Evolutionary conservation across 2,329 filamentous ascomycete genomes (phyloP).

Genomic region (Fusarium sp.): DNA sequence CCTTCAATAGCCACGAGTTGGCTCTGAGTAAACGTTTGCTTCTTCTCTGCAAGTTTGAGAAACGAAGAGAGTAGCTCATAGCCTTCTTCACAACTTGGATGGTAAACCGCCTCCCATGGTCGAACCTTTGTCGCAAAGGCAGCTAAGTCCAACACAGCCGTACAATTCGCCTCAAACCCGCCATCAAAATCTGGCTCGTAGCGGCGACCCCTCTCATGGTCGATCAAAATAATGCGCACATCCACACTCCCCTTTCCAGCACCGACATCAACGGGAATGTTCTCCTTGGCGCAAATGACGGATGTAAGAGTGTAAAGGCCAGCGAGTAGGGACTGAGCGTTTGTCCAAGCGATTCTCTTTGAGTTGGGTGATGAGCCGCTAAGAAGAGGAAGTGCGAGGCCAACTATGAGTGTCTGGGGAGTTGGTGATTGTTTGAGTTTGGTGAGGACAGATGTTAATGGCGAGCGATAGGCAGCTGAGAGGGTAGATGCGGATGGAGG

Average conservation of each 20-base stretch:
- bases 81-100: slow-evolving; percentile 71
- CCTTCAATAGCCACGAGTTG: slow-evolving; percentile 63
- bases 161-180: slow-evolving; percentile 55
- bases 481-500: slow-evolving; percentile 62
- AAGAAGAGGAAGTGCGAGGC: slow-evolving; percentile 71
- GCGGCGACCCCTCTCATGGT: slow-evolving; percentile 59
- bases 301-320: slow-evolving; percentile 82
- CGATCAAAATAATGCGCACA: slow-evolving; percentile 76
- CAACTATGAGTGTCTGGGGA: slow-evolving; percentile 58
- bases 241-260: slow-evolving; percentile 74
- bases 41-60: slow-evolving; percentile 56
- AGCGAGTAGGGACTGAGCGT: slow-evolving; percentile 78
- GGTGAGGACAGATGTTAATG: slow-evolving; percentile 64
- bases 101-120: slow-evolving; percentile 73
- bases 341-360: slow-evolving; percentile 67
- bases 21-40: slow-evolving; percentile 57
- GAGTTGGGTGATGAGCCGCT: slow-evolving; percentile 54
- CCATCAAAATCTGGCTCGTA: slow-evolving; percentile 48
- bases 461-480: slow-evolving; percentile 67
- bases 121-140: slow-evolving; percentile 63
- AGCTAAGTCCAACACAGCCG: slow-evolving; percentile 59
- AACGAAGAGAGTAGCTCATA: slow-evolving; percentile 64
- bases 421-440: slow-evolving; percentile 51
- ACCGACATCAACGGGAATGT: slow-evolving; percentile 66
- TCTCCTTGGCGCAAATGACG: slow-evolving; percentile 71